Conservation (phyloP, 441 rosid species). For the Adansonia rubrostipa region DNA sequence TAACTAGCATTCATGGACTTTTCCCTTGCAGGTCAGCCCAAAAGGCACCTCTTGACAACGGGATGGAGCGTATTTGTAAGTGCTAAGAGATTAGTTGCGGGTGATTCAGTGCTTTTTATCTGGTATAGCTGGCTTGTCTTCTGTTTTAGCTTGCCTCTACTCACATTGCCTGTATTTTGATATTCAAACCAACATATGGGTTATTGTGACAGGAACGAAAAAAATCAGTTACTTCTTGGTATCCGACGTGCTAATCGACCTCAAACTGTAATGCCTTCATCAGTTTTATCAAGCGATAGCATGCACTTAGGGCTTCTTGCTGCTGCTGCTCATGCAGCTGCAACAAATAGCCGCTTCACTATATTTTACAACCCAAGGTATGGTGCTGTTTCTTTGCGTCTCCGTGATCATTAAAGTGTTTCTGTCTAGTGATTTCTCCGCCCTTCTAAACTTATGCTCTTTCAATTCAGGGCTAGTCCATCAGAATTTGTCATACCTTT, state of each 20-base stretch:
- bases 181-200: slow-evolving; percentile 21
- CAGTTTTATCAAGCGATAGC: slow-evolving; percentile 95
- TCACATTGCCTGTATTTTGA: slow-evolving; percentile 8
- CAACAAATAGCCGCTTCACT: slow-evolving; percentile 93
- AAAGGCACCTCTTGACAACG: slow-evolving; percentile 95
- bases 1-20: slow-evolving; percentile 24
- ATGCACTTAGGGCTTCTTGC: slow-evolving; percentile 99
- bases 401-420: slow-evolving; percentile 3
- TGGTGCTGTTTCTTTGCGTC: not conserved
- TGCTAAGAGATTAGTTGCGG: slow-evolving; percentile 95
- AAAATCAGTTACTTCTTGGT: slow-evolving; percentile 92
- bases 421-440: not conserved
- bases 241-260: slow-evolving; percentile 90
- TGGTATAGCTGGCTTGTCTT: slow-evolving; percentile 54
- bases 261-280: slow-evolving; percentile 96
- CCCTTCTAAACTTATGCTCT: not conserved
- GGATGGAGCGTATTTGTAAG: slow-evolving; percentile 99
- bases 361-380: slow-evolving; percentile 96
- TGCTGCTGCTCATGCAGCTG: slow-evolving; percentile 98
- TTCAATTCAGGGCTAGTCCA: slow-evolving; percentile 86
- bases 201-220: slow-evolving; percentile 74
- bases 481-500: slow-evolving; percentile 91
- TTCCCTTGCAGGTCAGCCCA: slow-evolving; percentile 80
- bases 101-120: slow-evolving; percentile 95
- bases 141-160: not conserved